A percentile compares a stretch with the other conserved stretches of the same genome.
Conservation (phyloP, 306 rosid genomes). For the Lagenaria siceraria region DNA sequence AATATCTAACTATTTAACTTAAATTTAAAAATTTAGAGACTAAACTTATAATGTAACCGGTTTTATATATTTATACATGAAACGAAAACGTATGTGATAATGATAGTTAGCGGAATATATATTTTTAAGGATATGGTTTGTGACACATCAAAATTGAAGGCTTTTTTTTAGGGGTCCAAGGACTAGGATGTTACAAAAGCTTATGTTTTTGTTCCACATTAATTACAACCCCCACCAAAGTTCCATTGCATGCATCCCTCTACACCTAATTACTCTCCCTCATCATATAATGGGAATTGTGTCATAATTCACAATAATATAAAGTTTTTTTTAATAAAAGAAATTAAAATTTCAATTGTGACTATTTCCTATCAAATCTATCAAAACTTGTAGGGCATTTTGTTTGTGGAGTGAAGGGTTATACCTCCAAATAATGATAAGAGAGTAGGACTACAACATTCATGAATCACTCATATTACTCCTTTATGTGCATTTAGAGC, state of each 20-base stretch:
- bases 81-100: too few relatives aligned
- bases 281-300: not conserved
- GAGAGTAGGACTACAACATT: not conserved
- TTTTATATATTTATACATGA: too few relatives aligned
- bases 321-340: not conserved
- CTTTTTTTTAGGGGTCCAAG: not conserved
- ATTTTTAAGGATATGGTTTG: not conserved
- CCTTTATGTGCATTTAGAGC: too few relatives aligned
- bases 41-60: too few relatives aligned
- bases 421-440: not conserved
- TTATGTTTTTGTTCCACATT: not conserved
- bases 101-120: not conserved
- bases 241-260: not conserved
- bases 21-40: too few relatives aligned
- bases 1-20: too few relatives aligned
- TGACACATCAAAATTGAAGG: not conserved
- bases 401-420: not conserved
- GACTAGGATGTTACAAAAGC: not conserved
- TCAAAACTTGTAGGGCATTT: not conserved
- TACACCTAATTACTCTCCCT: not conserved
- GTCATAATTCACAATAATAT: not conserved
- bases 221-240: not conserved
- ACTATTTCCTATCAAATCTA: not conserved
- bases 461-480: too few relatives aligned
- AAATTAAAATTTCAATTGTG: not conserved